These are phyloP conservation scores for Sugiyamaella xylanicola DNA, from an alignment of 1,139 yeast genomes.

Conservation along the genomic window DNA sequence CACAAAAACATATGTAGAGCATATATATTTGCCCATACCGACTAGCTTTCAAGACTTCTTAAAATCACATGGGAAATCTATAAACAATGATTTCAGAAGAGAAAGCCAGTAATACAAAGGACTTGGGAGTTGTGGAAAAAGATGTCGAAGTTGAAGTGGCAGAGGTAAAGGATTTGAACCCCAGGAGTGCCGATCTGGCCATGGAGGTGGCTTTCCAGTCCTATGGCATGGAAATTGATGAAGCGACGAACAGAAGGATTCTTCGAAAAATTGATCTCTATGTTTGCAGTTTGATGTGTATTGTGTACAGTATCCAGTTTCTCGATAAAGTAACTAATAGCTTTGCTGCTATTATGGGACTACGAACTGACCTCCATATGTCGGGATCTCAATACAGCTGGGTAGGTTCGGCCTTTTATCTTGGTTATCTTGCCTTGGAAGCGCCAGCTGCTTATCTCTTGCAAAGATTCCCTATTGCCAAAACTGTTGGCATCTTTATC, in stretches of 20 bases:
- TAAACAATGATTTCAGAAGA: background rate
- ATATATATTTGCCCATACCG: too few species aligned
- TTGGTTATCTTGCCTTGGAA: constrained; percentile 55
- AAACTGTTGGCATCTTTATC: constrained; percentile 50
- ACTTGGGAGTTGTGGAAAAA: background rate
- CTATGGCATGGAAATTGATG: constrained; percentile 28
- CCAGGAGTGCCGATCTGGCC: constrained; percentile 25
- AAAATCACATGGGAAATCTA: too few species aligned
- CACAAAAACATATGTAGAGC: background rate
- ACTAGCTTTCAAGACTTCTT: too few species aligned
- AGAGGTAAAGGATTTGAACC: background rate
- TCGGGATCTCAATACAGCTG: constrained; percentile 49
- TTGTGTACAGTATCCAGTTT: constrained; percentile 60
- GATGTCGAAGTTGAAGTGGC: background rate
- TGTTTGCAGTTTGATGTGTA: constrained; percentile 57
- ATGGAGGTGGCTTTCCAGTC: constrained; percentile 27
- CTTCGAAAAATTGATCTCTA: constrained; percentile 57
- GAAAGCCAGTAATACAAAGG: background rate
- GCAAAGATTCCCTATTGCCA: constrained; percentile 58
- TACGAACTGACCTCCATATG: constrained; percentile 45
- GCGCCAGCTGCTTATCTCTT: constrained; percentile 53
- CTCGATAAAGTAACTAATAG: constrained; percentile 66
- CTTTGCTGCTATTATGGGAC: constrained; percentile 62
- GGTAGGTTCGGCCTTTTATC: constrained; percentile 60
- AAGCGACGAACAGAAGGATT: constrained; percentile 42